Base-by-base conservation (phyloP, 129 eudicot species). In the Centaurea solstitialis region DNA sequence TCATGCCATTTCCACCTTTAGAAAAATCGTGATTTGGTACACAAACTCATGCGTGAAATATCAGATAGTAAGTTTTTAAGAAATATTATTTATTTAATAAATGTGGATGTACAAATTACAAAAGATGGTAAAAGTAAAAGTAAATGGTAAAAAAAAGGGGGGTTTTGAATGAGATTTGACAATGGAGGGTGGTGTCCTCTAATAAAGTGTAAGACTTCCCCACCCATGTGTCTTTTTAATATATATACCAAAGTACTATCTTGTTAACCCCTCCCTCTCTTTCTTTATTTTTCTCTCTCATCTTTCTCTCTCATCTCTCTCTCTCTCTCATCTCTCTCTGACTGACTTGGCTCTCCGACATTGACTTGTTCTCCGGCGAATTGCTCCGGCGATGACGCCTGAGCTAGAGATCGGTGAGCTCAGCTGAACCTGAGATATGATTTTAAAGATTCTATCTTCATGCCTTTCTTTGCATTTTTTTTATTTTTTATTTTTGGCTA, bases 371-470 rank as follows among this genome's bases (percentile, higher is more conserved):
- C 81, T 41, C 62, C 79, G 81, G 86, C 65, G 30, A 72, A 37
- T 61, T 79, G 23, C 26, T 82, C 87, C 87, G 85, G 87, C 83
- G 68, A 57, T 80, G 75, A 82, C 74, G 80, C 78, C 79, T 47
- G 64, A 83, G 84, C 57, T 30, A 70, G 84, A 83, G 89, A 89
- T 87, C 91, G 89, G 91, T 89, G 85, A 87, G 90, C 87, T 89
- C 72, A 82, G 74, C 76, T 66, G 15, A 77, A 81, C 79, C 84
- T 81, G 81, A 73, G 68, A 39, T 68, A 20, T 9, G 45, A 47
- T 69, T 78, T 78, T 68, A 33, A 22, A 45, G 64, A 20, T 78
- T 78, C 69, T 18, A n/a, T 69, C 71, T 40, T 40, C 64, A 72
- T 72, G 50, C 73, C 62, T 72, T n/a, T n/a, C n/a, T n/a, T n/a